Evolutionary conservation across 2,329 filamentous ascomycete genomes (phyloP).

Genomic region (Talaromyces sp.): DNA sequence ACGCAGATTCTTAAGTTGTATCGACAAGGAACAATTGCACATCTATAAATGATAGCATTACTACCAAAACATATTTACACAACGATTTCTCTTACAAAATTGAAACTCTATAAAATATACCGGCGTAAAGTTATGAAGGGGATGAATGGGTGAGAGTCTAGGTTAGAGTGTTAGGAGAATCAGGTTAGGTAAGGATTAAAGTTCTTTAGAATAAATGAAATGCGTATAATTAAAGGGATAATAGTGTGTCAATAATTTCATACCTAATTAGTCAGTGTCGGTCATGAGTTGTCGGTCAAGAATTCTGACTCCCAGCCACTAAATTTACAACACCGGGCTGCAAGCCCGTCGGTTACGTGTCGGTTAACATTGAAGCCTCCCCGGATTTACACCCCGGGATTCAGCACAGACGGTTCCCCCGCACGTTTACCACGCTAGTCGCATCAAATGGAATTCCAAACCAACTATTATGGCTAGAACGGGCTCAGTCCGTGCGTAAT

Average conservation of each 20-base stretch:
- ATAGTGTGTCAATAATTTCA: no score
- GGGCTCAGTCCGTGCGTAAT: not conserved
- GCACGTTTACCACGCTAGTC: not conserved
- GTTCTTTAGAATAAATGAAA: no score
- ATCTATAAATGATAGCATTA: not conserved
- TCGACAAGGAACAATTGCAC: not conserved
- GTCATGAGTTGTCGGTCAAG: no score
- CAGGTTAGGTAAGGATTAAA: no score
- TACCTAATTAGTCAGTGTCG: no score
- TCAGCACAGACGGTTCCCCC: not conserved
- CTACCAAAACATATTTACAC: not conserved
- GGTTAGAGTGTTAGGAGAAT: no score
- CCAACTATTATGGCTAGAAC: not conserved
- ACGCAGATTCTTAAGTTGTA: not conserved
- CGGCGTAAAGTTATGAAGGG: no score
- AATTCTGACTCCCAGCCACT: no score
- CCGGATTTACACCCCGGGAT: not conserved
- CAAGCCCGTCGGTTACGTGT: not conserved
- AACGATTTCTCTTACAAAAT: not conserved
- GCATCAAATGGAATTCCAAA: not conserved
- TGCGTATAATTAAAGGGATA: no score
- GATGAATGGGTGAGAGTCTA: no score
- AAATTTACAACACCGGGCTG: no score
- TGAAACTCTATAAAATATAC: not conserved
- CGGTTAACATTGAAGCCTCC: not conserved